Evolutionary conservation across 2,329 filamentous ascomycete species (phyloP).

Genomic region (Pseudocercospora eumusae): DNA sequence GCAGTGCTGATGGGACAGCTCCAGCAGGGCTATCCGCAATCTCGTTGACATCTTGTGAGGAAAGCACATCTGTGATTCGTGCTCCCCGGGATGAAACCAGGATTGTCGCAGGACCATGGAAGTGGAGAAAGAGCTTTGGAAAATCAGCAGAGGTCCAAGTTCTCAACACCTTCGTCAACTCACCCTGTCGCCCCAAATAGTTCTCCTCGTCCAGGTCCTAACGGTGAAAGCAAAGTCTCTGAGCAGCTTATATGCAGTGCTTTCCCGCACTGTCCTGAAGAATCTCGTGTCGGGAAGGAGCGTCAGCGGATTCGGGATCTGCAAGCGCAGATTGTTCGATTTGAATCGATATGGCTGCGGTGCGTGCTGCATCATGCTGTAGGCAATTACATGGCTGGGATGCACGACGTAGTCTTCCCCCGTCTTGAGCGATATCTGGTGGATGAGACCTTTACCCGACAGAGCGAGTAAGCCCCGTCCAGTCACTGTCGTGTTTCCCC

Average conservation of each 20-base stretch:
- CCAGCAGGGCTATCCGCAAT: conserved; percentile 82
- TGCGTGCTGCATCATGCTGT: conserved; percentile 71
- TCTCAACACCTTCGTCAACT: conserved; percentile 27
- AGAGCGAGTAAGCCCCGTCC: conserved; percentile 85
- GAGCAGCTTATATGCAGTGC: conserved; percentile 70
- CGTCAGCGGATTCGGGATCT: conserved; percentile 68
- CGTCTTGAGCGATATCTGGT: conserved; percentile 75
- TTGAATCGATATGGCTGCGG: conserved; percentile 87
- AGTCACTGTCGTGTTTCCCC: conserved; percentile 87
- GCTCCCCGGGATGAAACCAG: conserved; percentile 86
- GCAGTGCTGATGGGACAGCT: conserved; percentile 60
- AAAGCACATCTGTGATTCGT: conserved; percentile 74
- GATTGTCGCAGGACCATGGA: conserved; percentile 81
- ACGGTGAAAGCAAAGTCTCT: conserved; percentile 66
- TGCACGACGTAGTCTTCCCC: conserved; percentile 91
- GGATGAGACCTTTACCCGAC: conserved; percentile 83
- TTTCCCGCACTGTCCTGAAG: conserved; percentile 69
- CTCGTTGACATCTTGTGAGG: conserved; percentile 79
- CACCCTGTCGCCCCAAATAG: conserved; percentile 88
- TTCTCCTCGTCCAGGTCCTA: conserved; percentile 74
- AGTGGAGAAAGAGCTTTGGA: conserved; percentile 74
- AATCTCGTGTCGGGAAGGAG: conserved; percentile 72
- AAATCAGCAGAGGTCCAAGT: conserved; percentile 4
- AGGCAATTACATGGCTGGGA: conserved; percentile 86
- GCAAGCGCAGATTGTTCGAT: conserved; percentile 71